phyloP scores from a whole-genome alignment of 148 eudicot genomes.

The Spergularia bocconei region DNA sequence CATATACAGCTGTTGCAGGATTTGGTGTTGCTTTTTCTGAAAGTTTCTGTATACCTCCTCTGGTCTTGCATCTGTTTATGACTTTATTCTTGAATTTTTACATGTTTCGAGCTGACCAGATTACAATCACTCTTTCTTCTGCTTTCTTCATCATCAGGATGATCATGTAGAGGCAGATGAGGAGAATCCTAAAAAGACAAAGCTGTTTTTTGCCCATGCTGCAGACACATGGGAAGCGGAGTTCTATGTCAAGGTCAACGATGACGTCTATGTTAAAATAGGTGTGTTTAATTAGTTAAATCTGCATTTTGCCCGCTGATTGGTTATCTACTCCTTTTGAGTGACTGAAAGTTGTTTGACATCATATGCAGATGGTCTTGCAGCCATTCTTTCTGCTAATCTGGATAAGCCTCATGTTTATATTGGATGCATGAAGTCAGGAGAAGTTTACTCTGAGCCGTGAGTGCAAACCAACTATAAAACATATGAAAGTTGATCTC shows the following conservation, averaged over 20 bases:
- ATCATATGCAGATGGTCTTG: constrained; percentile 63
- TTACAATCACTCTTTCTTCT: neutral
- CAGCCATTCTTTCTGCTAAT: constrained; percentile 61
- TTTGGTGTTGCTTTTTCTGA: neutral
- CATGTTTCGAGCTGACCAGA: neutral
- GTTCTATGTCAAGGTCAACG: constrained; percentile 78
- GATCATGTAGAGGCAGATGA: constrained; percentile 69
- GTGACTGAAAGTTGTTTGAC: neutral
- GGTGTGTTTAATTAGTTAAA: constrained; percentile 40
- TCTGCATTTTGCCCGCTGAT: neutral
- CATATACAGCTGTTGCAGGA: neutral
- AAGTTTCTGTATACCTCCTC: neutral
- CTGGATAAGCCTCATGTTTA: constrained; percentile 66
- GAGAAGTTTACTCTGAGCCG: constrained; percentile 83
- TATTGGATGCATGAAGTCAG: constrained; percentile 96
- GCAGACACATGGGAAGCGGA: constrained; percentile 77
- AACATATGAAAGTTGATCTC: neutral
- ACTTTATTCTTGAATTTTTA: neutral
- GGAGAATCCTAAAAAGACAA: constrained; percentile 73
- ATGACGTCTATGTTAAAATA: constrained; percentile 72
- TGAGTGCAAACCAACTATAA: constrained; percentile 38
- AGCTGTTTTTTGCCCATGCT: constrained; percentile 74
- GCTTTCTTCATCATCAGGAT: constrained; percentile 38
- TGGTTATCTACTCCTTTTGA: neutral
- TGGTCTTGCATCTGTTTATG: neutral